Base-by-base conservation (phyloP, 306 rosid species). In the Malus sieversii region DNA sequence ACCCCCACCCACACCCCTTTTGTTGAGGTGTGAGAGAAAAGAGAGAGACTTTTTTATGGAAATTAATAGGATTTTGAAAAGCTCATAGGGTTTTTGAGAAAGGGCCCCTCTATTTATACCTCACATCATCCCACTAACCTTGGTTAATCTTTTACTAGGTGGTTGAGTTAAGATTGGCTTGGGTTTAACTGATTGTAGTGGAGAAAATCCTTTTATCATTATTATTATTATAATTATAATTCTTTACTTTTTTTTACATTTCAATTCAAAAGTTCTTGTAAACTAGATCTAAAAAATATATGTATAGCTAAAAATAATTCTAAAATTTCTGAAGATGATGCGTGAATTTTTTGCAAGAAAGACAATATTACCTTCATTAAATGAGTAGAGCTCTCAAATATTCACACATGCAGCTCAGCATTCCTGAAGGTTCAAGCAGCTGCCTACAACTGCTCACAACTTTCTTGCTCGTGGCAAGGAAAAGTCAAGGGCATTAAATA, bases 121-220 rank as follows among this genome's bases (percentile, higher is more conserved):
- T 77, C 72, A 25, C 55, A 76, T 5, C 72, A 46, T 67, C 63
- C 35, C 46, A 51, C 62, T 67, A 82, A 84, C 90, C 84, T 40
- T 81, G 79, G 86, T 90, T 90, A 77, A 19, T 67, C 18, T 52
- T 76, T 78, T 23, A 87, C 88, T 51, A 7, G 51, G 51, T 77
- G 83, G 71, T 80, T 86, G 86, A 58, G 87, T 86, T 78, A 9
- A 74, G 64, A 20, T 19, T 46, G 6, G 22, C 46, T 53, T 53
- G 76, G 64, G 57, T 78, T 23, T 20, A 4, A 12, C 42, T 18
- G 35, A 1, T 7, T 51, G 19, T 52, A 32, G 64, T 7, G 19
- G 44, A 30, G 71, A 33, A 64, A 51, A 52, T 11, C 18, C 0
- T 16, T 52, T 52, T 66, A 25, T 25, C 1, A 1, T 77, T 18